Percentiles rank a stretch among this genome's conserved stretches.
Evolutionary conservation across 148 eudicot species (phyloP).

Genomic region (Chenopodium suecicum): DNA sequence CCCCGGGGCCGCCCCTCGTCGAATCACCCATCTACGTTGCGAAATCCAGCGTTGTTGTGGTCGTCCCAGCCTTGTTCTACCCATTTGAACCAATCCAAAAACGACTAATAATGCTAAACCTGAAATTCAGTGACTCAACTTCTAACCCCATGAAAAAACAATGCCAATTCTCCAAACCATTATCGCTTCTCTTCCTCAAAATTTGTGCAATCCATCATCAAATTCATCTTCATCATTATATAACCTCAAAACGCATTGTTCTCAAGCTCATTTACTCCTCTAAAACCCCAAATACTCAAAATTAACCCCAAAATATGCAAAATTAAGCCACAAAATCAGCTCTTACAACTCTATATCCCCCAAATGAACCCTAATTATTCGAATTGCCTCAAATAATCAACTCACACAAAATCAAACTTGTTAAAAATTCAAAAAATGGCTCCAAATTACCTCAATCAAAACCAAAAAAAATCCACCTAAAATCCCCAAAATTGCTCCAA

Average conservation of each 20-base stretch:
- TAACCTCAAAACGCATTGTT: background rate
- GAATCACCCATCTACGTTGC: slow-evolving; percentile 86
- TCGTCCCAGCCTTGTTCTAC: slow-evolving; percentile 34
- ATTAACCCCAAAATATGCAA: background rate
- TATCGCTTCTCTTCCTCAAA: slow-evolving; percentile 6
- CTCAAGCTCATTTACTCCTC: background rate
- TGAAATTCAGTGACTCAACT: slow-evolving; percentile 3
- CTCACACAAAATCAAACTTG: background rate
- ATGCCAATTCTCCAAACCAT: slow-evolving; percentile 9
- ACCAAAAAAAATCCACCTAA: background rate
- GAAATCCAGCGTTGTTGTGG: slow-evolving; percentile 28
- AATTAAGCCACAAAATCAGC: background rate
- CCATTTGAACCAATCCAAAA: slow-evolving; percentile 64
- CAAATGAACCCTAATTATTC: slow-evolving; percentile 3
- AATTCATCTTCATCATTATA: background rate
- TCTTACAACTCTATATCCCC: background rate
- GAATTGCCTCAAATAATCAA: background rate
- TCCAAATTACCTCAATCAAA: background rate
- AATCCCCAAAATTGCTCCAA: background rate
- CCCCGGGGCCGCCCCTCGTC: slow-evolving; percentile 46
- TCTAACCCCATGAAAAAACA: slow-evolving; percentile 24
- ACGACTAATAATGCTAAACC: slow-evolving; percentile 21
- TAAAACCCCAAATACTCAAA: slow-evolving; percentile 7
- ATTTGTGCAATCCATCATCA: slow-evolving; percentile 10
- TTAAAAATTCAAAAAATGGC: background rate